Evolutionary conservation across 2,329 filamentous ascomycete genomes (phyloP), one percentile per base, ranked within the genome.

Genomic region (Septoria petroselini): DNA sequence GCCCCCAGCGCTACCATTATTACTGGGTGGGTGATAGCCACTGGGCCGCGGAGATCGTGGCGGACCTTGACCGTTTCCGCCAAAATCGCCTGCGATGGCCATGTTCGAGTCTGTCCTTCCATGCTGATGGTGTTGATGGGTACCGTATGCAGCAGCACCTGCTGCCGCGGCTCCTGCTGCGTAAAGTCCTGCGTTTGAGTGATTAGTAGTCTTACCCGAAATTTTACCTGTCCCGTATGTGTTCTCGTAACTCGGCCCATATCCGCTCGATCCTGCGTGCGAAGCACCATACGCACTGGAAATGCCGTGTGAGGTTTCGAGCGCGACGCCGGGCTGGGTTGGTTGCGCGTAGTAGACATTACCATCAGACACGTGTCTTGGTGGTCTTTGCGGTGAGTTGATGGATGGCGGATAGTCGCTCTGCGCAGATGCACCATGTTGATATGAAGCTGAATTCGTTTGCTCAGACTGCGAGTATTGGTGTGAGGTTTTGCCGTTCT

Each of bases 141-240:
- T 68, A 54, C 68, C 71, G 58, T 78, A 75, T 3, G 68, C 68
- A 15, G 61, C 60, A 25, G 52, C 38, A 15, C 68, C 67, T 14
- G 72, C 73, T 35, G 72, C 74, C 21, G 73, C 61, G n/a, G 70
- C 74, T 25, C 73, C 71, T 56, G 71, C 70, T 54, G 71, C 70
- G 58, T 74, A 74, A 18, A 76, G 57, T 38, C 71, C 71, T 48
- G 69, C 59, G 54, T 71, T 69, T 57, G 70, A 66, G 51, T 74
- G 66, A 52, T 69, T 63, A 52, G 71, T 63, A 30, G 72, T 66
- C 63, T 73, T 76, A 62, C 70, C 69, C 54, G 70, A 62, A 51
- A 68, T 39, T 29, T 44, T 50, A 39, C 52, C 44, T 31, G 45
- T 50, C 7, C 41, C 47, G 21, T 54, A 51, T 18, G 41, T 43